A percentile compares a stretch with the other conserved stretches of the same genome.
Evolutionary conservation across 2,329 filamentous ascomycete species (phyloP).

Genomic region (Venturia asperata): DNA sequence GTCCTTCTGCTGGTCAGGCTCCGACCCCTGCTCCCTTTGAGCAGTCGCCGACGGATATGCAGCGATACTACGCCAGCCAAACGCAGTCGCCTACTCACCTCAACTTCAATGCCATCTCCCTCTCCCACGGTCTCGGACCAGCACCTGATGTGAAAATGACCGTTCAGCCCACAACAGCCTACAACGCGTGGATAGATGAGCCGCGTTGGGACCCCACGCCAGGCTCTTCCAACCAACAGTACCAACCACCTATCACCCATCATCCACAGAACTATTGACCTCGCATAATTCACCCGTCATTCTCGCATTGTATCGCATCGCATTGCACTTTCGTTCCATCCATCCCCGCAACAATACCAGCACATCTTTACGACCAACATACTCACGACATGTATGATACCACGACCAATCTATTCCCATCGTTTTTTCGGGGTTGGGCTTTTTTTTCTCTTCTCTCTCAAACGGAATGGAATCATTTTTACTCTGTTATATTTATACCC

Average conservation of each 20-base stretch:
- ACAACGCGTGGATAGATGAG: not conserved
- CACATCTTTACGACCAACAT: not conserved
- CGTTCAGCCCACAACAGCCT: not conserved
- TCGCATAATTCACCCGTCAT: not conserved
- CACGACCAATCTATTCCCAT: not conserved
- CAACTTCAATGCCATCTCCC: not conserved
- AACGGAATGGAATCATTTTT: not conserved
- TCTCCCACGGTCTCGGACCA: not conserved
- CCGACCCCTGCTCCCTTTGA: not conserved
- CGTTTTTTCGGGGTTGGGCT: not conserved
- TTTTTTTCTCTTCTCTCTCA: no score
- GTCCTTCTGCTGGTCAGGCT: not conserved
- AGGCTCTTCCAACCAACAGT: not conserved
- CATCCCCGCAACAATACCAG: not conserved
- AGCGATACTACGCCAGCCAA: conserved; percentile 8
- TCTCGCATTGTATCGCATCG: no score
- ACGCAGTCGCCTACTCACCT: not conserved
- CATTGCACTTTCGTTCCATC: not conserved
- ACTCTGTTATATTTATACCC: conserved; percentile 9
- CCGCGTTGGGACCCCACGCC: not conserved
- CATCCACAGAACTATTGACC: not conserved
- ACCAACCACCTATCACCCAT: not conserved
- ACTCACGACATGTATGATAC: conserved; percentile 10
- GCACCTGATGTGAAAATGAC: not conserved
- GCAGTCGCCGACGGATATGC: not conserved